Evolutionary conservation across 805 yeast genomes (phyloP).

Genomic region (Komagataella mondaviorum): DNA sequence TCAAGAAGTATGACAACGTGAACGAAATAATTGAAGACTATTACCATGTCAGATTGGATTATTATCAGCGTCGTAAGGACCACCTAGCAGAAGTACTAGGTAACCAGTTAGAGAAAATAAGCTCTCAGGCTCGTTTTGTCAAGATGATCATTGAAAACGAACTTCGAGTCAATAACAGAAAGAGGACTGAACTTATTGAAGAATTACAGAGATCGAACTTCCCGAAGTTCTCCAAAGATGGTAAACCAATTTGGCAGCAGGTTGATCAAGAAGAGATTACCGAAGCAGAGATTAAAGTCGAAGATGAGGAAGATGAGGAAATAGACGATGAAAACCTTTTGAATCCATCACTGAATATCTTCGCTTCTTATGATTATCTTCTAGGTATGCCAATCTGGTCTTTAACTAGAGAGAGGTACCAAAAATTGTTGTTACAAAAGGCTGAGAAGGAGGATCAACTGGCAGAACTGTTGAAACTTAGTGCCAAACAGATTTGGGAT

Average conservation of each 20-base stretch:
- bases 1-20: constrained; percentile 66
- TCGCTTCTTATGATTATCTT: constrained; percentile 70
- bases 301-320: constrained; percentile 28
- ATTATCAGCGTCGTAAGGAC: constrained; percentile 85
- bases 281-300: constrained; percentile 25
- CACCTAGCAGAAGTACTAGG: constrained; percentile 53
- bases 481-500: constrained; percentile 84
- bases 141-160: constrained; percentile 75
- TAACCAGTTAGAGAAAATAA: constrained; percentile 59
- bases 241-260: constrained; percentile 42
- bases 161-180: constrained; percentile 61
- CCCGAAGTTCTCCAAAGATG: constrained; percentile 63
- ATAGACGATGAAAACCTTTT: constrained; percentile 23
- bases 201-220: constrained; percentile 55
- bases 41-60: constrained; percentile 76
- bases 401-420: constrained; percentile 80
- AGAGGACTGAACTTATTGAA: constrained; percentile 46
- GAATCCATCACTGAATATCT: constrained; percentile 28
- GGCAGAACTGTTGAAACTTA: constrained; percentile 43
- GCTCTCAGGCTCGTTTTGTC: constrained; percentile 82
- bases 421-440: constrained; percentile 58
- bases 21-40: constrained; percentile 75
- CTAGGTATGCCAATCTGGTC: constrained; percentile 93
- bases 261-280: constrained; percentile 14
- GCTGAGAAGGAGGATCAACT: constrained; percentile 64